Evolutionary conservation across 23 red algal genomes (phyloP), one percentile per base, ranked within the genome.

Genomic region (Gracilaria domingensis): DNA sequence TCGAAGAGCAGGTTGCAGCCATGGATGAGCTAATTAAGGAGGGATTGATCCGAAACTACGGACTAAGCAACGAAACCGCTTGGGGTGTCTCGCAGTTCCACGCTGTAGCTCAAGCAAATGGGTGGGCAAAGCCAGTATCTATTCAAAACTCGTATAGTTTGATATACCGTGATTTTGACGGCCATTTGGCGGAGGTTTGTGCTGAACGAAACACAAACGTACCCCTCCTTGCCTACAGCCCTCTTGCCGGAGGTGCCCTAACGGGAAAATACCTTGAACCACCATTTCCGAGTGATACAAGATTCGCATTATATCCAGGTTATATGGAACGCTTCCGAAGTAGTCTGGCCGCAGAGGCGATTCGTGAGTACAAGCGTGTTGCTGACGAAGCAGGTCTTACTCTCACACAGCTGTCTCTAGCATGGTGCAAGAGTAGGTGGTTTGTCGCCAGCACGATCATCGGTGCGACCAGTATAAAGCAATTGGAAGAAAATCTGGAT

Each of bases 11-110:
- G 42, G 75, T 98, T 29, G 38, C 58, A 0, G 93, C 89, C 12
- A 90, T 98, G 80, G 81, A 93, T 23, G 56, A 88, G 51, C 81
- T 98, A 49, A 85, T 93, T 18, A 76, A 78, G 42, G 84, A 83
- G 11, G 96, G 96, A 2, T 82, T 93, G 50, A 80, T 98, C 24
- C 82, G 93, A 20, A 84, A 90, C 75, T 82, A 90, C 79, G 96
- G 96, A 21, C 69, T 98, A 51, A 94, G 93, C 87, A 98, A 98
- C 84, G 96, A 98, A 75, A 98, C 93, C 24, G 78, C 93, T 50
- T 90, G 88, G 75, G 96, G 90, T 24, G 88, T 95, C 35, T 66
- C 59, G 6, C 62, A 81, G 36, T 95, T 93, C 25, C 49, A 80
- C 35, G 51, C 62, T 12, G 49, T 76, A 3, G 93, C 93, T 14